Conservation (phyloP, 176 grass and related monocot genomes). For the Ensete ventricosum region DNA sequence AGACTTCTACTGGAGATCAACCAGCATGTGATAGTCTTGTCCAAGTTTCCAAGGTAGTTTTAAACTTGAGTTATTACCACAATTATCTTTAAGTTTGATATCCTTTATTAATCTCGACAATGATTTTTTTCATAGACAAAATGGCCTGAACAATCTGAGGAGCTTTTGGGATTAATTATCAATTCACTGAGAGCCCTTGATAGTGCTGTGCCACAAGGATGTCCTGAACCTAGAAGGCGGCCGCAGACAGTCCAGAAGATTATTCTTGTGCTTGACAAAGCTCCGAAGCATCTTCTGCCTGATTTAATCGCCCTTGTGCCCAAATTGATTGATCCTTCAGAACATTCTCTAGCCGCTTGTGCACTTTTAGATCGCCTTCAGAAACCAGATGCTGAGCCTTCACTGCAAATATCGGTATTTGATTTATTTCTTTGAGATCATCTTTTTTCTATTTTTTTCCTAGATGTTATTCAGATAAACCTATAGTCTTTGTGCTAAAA, state of each 20-base stretch:
- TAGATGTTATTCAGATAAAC: constrained; percentile 8
- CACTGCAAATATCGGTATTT: constrained; percentile 56
- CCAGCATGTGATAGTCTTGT: constrained; percentile 35
- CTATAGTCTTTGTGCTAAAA: constrained; percentile 7
- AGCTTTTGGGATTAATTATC: constrained; percentile 81
- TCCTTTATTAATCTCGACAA: constrained; percentile 17
- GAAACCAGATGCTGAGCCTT: constrained; percentile 50
- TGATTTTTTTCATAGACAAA: constrained; percentile 49
- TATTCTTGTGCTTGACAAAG: constrained; percentile 70
- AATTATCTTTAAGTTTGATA: constrained; percentile 20
- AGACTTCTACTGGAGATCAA: constrained; percentile 36
- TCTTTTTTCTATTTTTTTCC: constrained; percentile 2
- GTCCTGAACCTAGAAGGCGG: constrained; percentile 54
- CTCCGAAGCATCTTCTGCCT: constrained; percentile 67
- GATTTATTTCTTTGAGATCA: not conserved
- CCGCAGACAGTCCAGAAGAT: constrained; percentile 66
- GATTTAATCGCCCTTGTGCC: constrained; percentile 76
- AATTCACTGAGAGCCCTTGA: constrained; percentile 72
- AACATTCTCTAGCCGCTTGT: constrained; percentile 67
- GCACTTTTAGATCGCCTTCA: constrained; percentile 54
- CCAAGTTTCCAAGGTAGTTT: constrained; percentile 29
- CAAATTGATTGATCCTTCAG: constrained; percentile 72
- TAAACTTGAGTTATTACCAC: not conserved
- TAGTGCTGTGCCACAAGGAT: constrained; percentile 60
- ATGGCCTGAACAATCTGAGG: constrained; percentile 80